phyloP scores from a whole-genome alignment of 2,329 filamentous ascomycete genomes.

The Claviceps maximensis region DNA sequence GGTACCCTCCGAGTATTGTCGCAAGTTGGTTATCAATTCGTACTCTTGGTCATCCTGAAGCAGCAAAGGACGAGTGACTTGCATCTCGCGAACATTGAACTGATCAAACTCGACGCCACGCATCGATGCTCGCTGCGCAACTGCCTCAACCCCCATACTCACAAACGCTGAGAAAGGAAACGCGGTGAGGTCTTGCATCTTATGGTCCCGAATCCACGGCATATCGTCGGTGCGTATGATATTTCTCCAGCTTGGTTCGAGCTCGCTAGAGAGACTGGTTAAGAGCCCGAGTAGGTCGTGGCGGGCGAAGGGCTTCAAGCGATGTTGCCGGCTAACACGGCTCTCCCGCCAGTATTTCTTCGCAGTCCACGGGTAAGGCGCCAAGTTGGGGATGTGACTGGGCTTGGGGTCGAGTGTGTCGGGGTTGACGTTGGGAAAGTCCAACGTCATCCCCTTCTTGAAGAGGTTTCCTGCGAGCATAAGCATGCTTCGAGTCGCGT shows the following conservation, averaged over 20 bases:
- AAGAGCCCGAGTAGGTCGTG: conserved; percentile 34
- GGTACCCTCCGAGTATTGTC: conserved; percentile 16
- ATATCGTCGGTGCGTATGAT: conserved; percentile 32
- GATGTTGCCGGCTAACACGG: conserved; percentile 28
- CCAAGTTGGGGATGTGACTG: conserved; percentile 27
- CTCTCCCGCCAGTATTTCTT: conserved; percentile 35
- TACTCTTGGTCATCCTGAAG: conserved; percentile 10
- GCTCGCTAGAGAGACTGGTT: conserved; percentile 30
- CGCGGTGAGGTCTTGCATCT: conserved; percentile 41
- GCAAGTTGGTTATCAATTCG: conserved; percentile 14
- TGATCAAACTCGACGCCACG: conserved; percentile 8
- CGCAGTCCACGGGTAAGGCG: conserved; percentile 35
- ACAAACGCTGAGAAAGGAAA: conserved; percentile 42
- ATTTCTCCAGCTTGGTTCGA: conserved; percentile 36
- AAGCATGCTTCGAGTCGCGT: neutral
- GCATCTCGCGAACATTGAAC: conserved; percentile 3
- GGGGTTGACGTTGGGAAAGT: conserved; percentile 22
- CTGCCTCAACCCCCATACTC: conserved; percentile 37
- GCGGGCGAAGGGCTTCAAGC: conserved; percentile 24
- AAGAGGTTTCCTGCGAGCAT: conserved; percentile 27
- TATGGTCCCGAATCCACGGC: conserved; percentile 46
- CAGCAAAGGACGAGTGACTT: conserved; percentile 3
- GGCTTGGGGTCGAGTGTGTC: conserved; percentile 8
- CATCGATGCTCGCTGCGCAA: conserved; percentile 20
- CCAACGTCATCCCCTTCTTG: neutral